Evolutionary conservation across 2,329 filamentous ascomycete genomes (phyloP).

Genomic region (Aspergillus spinulosporus): DNA sequence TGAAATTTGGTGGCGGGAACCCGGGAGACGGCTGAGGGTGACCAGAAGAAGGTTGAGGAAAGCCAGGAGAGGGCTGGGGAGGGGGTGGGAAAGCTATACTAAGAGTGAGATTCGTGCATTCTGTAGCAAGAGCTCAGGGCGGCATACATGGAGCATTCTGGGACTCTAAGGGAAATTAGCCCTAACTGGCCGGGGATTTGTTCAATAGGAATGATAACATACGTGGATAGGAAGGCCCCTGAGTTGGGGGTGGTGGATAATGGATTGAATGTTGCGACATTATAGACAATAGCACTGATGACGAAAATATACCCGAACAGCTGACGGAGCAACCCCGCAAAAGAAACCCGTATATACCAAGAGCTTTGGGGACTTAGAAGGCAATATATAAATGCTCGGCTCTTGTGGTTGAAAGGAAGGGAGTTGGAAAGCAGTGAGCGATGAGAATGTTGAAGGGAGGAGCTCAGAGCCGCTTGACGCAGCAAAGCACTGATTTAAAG

Average conservation of each 20-base stretch:
- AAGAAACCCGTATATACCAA: too few species aligned
- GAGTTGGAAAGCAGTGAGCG: too few species aligned
- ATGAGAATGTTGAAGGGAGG: too few species aligned
- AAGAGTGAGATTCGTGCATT: not conserved
- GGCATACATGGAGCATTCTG: conserved; percentile 17
- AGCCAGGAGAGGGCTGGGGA: conserved; percentile 18
- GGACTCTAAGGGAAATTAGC: conserved; percentile 13
- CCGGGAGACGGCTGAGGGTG: conserved; percentile 26
- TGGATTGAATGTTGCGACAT: conserved; percentile 16
- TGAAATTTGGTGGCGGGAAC: conserved; percentile 26
- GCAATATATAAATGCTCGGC: too few species aligned
- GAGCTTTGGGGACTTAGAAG: too few species aligned
- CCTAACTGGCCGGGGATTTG: not conserved
- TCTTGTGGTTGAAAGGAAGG: too few species aligned
- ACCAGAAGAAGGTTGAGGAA: conserved; percentile 18
- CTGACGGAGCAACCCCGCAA: too few species aligned
- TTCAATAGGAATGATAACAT: not conserved
- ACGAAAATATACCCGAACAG: not conserved
- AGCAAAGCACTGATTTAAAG: conserved; percentile 3
- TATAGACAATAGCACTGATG: not conserved
- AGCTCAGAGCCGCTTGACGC: not conserved
- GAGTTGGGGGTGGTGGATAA: conserved; percentile 30
- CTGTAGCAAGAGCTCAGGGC: not conserved
- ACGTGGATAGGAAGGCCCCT: conserved; percentile 24
- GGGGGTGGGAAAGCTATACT: conserved; percentile 16